Conservation (phyloP, 2,329 filamentous ascomycete species). For the Aureobasidium sp. region DNA sequence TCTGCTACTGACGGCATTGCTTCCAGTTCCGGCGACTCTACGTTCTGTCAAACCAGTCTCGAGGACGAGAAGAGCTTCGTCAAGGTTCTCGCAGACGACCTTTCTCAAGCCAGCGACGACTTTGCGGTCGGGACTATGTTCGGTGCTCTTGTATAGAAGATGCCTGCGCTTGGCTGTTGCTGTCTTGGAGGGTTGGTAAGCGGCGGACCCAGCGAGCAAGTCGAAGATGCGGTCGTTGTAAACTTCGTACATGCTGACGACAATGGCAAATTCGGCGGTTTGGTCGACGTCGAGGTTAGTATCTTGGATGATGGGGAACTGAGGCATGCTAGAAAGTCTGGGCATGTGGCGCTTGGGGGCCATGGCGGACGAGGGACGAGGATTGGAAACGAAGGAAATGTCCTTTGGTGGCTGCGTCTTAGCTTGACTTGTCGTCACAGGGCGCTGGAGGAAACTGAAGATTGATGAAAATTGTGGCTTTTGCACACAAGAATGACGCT, state of each 20-base stretch:
- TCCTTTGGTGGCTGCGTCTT: constrained; percentile 17
- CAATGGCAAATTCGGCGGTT: constrained; percentile 72
- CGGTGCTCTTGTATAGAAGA: constrained; percentile 85
- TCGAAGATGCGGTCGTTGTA: constrained; percentile 99
- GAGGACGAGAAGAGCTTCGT: constrained; percentile 81
- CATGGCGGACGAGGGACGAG: constrained; percentile 20
- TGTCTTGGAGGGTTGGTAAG: constrained; percentile 39
- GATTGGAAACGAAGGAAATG: constrained; percentile 32
- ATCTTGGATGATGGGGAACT: constrained; percentile 65
- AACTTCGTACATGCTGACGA: constrained; percentile 98
- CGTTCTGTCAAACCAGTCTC: constrained; percentile 84
- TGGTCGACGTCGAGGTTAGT: constrained; percentile 60
- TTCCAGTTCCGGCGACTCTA: constrained; percentile 80
- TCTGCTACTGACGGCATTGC: constrained; percentile 84
- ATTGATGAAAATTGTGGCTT: background rate
- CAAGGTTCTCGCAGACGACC: constrained; percentile 72
- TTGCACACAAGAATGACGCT: background rate
- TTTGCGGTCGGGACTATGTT: constrained; percentile 82
- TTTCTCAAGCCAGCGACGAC: constrained; percentile 88
- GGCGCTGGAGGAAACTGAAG: constrained; percentile 12
- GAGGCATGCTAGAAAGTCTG: constrained; percentile 63
- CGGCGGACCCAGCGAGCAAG: constrained; percentile 60
- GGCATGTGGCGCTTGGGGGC: constrained; percentile 54
- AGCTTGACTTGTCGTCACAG: constrained; percentile 8
- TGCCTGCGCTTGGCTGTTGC: constrained; percentile 59